Evolutionary conservation across 306 rosid species (phyloP).

Genomic region (Quercus suber): DNA sequence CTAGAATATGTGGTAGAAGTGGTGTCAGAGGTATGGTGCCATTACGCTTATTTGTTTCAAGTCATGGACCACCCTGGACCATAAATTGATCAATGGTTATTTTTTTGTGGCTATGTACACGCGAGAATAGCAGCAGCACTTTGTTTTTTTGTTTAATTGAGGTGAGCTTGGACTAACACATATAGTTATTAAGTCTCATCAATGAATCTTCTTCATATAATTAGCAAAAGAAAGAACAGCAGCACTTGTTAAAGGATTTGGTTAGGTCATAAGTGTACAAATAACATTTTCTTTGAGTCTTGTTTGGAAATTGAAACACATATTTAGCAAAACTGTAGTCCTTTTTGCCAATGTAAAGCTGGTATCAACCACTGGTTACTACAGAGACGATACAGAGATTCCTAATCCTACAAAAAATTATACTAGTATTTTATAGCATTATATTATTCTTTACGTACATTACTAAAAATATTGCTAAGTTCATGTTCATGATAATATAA

Average conservation of each 20-base stretch:
- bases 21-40: not conserved
- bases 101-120: not conserved
- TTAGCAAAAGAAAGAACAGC: not conserved
- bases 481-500: not conserved
- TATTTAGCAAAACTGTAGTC: not conserved
- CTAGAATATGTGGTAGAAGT: not conserved
- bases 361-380: not conserved
- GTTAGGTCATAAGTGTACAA: not conserved
- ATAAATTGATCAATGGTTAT: not conserved
- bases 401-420: not conserved
- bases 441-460: too few species aligned
- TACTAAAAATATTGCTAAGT: not conserved
- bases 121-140: not conserved
- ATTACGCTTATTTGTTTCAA: not conserved
- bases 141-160: too few species aligned
- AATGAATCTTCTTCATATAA: too few species aligned
- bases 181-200: too few species aligned
- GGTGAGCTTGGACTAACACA: too few species aligned
- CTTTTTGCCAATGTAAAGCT: not conserved
- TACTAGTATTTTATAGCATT: too few species aligned
- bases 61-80: constrained; percentile 30
- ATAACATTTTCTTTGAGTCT: too few species aligned
- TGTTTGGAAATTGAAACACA: not conserved
- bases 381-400: not conserved
- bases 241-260: not conserved